phyloP scores from a whole-genome alignment of 129 eudicot species.

The Lactuca saligna region DNA sequence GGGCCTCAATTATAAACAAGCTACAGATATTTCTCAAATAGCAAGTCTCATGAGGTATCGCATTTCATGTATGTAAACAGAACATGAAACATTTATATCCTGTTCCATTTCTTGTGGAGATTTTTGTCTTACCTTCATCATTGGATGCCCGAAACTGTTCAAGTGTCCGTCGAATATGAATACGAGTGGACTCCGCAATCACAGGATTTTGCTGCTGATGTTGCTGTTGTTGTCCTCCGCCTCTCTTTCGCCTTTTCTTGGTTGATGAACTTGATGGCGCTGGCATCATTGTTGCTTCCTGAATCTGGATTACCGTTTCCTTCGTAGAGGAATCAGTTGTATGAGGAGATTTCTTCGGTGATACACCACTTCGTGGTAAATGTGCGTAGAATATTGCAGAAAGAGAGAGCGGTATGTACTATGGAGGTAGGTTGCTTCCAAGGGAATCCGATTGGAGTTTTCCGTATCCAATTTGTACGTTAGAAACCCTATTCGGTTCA shows the following conservation, averaged over 20 bases:
- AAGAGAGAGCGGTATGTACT: background rate
- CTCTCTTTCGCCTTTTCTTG: constrained; percentile 39
- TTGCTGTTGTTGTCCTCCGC: constrained; percentile 9
- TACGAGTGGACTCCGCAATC: constrained; percentile 50
- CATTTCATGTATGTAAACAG: background rate
- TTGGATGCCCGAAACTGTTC: constrained; percentile 51
- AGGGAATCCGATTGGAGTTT: background rate
- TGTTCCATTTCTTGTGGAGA: background rate
- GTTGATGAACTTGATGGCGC: constrained; percentile 12
- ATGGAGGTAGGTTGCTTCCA: background rate
- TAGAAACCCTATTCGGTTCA: constrained; percentile 30
- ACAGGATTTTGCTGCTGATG: constrained; percentile 13
- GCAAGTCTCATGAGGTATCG: background rate
- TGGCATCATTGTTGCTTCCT: constrained; percentile 18
- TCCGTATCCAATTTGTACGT: constrained; percentile 20
- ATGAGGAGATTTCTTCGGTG: background rate
- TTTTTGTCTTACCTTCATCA: constrained; percentile 33
- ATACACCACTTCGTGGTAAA: background rate
- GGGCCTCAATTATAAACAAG: background rate
- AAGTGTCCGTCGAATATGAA: constrained; percentile 46
- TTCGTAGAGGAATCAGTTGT: background rate
- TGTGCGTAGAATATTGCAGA: constrained; percentile 13
- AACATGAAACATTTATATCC: background rate
- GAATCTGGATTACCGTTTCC: constrained; percentile 9
- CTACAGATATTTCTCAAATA: background rate